Evolutionary conservation across 371 early-diverging fungal species (phyloP).

Genomic region (Smittium mucronatum): DNA sequence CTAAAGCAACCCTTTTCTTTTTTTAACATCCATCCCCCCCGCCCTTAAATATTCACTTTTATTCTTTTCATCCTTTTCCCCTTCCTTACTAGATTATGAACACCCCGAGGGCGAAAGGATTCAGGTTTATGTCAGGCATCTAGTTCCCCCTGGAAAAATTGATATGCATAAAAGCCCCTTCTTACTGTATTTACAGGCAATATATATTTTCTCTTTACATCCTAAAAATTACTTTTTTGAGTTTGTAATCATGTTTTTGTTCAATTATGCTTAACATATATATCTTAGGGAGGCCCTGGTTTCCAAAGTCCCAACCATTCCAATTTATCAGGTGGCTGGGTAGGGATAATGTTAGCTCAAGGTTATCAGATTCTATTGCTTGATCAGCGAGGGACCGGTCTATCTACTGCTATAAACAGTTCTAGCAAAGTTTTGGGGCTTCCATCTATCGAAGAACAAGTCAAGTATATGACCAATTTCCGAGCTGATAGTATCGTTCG

Average conservation of each 20-base stretch:
- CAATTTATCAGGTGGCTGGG: conserved; percentile 44
- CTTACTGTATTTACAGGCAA: conserved; percentile 45
- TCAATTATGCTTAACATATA: no score
- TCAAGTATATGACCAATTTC: conserved; percentile 48
- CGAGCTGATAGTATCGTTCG: conserved; percentile 59
- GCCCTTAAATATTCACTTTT: conserved; percentile 10
- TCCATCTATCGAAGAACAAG: conserved; percentile 39
- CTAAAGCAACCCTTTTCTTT: no score
- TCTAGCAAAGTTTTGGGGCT: conserved; percentile 31
- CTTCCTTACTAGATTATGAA: conserved; percentile 27
- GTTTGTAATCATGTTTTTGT: no score
- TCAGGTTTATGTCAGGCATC: conserved; percentile 43
- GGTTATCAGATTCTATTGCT: conserved; percentile 53
- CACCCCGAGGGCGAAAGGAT: conserved; percentile 27
- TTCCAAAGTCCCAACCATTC: conserved; percentile 40
- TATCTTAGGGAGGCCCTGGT: conserved; percentile 40
- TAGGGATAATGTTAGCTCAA: conserved; percentile 43
- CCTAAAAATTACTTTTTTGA: neutral
- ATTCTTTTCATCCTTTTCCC: neutral
- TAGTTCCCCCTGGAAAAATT: conserved; percentile 40
- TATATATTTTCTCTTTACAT: neutral
- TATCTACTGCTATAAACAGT: conserved; percentile 48
- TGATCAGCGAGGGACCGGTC: conserved; percentile 62
- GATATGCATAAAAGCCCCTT: conserved; percentile 40
- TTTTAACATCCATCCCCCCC: no score